These are phyloP conservation scores for Salvia hispanica DNA, from an alignment of 257 asterid species.

Conservation along the genomic window DNA sequence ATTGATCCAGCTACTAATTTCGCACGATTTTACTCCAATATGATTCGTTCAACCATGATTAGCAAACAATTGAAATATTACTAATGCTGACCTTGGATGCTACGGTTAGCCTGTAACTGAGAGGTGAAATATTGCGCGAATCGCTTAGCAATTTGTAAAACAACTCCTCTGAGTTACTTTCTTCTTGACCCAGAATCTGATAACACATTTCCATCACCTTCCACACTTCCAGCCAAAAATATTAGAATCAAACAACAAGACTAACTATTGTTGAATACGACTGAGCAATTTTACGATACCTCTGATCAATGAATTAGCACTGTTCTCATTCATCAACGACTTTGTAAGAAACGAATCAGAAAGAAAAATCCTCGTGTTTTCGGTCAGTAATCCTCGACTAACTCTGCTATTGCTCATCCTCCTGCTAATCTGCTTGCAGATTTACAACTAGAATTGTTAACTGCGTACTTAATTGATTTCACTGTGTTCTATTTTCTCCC, in stretches of 20 bases:
- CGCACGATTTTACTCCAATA: not conserved
- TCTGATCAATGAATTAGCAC: conserved; percentile 67
- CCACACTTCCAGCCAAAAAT: conserved; percentile 60
- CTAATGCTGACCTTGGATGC: conserved; percentile 62
- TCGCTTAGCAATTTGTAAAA: conserved; percentile 82
- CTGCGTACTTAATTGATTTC: not conserved
- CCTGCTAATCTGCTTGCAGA: conserved; percentile 59
- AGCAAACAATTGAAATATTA: not conserved
- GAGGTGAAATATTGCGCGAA: conserved; percentile 70
- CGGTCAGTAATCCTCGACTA: conserved; percentile 69
- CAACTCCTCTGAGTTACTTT: conserved; percentile 90
- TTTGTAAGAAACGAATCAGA: conserved; percentile 67
- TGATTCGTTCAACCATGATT: not conserved
- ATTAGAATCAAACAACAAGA: not conserved
- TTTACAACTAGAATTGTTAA: conserved; percentile 3
- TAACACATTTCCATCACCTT: conserved; percentile 92
- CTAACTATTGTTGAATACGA: not conserved
- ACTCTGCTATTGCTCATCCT: conserved; percentile 70
- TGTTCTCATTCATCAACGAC: conserved; percentile 71
- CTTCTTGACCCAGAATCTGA: conserved; percentile 69
- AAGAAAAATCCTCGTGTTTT: conserved; percentile 64
- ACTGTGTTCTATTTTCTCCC: not conserved
- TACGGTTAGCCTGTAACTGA: conserved; percentile 78
- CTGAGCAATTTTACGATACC: conserved; percentile 48
- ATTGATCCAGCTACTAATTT: not conserved